phyloP scores from a whole-genome alignment of 2,329 filamentous ascomycete genomes.

The Beauveria rudraprayagi region DNA sequence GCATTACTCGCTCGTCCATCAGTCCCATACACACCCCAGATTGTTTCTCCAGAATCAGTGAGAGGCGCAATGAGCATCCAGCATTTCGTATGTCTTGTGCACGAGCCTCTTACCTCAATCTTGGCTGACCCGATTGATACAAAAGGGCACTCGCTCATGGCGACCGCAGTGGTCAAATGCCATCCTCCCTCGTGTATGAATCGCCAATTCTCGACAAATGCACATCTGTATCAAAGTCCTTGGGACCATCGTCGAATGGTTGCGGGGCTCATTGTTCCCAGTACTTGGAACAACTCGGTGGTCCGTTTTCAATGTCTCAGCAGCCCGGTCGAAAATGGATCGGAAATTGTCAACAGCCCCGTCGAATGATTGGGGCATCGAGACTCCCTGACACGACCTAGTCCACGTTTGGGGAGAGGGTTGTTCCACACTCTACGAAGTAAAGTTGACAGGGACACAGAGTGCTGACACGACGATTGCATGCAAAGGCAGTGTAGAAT shows the following conservation, averaged over 20 bases:
- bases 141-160: not conserved
- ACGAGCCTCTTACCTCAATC: not conserved
- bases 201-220: not conserved
- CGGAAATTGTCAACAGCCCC: slow-evolving; percentile 18
- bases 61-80: not conserved
- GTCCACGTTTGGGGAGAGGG: not conserved
- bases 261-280: not conserved
- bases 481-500: not conserved
- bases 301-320: slow-evolving; percentile 19
- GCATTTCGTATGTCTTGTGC: not conserved
- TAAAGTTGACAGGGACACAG: not conserved
- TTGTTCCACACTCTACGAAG: not conserved
- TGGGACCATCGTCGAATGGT: not conserved
- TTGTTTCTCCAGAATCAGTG: slow-evolving; percentile 7
- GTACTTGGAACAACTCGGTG: not conserved
- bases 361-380: slow-evolving; percentile 5
- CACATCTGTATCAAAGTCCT: not conserved
- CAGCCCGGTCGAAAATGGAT: slow-evolving; percentile 27
- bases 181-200: not conserved
- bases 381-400: not conserved
- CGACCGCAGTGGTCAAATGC: not conserved
- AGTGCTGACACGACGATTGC: not conserved
- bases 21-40: slow-evolving; percentile 5
- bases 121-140: not conserved
- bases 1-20: not conserved